phyloP scores from a whole-genome alignment of 805 yeast genomes.

The Candida ovalis region DNA sequence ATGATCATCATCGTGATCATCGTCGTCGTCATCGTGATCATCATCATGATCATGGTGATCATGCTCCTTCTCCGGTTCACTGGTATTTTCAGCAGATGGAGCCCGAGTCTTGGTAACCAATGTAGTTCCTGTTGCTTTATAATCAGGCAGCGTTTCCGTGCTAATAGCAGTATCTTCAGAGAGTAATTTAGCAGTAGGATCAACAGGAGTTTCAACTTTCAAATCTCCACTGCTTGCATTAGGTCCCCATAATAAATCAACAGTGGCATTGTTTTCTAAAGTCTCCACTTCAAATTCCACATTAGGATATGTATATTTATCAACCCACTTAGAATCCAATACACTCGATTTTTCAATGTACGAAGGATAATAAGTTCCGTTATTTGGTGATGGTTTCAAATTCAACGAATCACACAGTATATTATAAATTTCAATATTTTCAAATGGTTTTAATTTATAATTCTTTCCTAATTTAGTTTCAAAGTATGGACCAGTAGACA shows the following conservation, averaged over 20 bases:
- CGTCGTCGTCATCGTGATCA: constrained; percentile 17
- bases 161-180: constrained; percentile 6
- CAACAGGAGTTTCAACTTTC: constrained; percentile 5
- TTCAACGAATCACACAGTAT: constrained; percentile 64
- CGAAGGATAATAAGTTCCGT: constrained; percentile 42
- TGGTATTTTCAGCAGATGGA: not conserved
- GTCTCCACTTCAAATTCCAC: constrained; percentile 41
- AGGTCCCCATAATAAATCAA: constrained; percentile 39
- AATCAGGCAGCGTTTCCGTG: constrained; percentile 1
- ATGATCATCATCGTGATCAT: constrained; percentile 14
- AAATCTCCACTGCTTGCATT: not conserved
- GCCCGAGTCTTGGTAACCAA: not conserved
- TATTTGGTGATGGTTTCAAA: constrained; percentile 52
- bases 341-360: constrained; percentile 26
- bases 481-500: constrained; percentile 82
- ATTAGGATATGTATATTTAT: constrained; percentile 44
- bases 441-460: constrained; percentile 54
- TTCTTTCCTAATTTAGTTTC: constrained; percentile 28
- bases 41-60: constrained; percentile 16
- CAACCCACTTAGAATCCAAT: constrained; percentile 45
- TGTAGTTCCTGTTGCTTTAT: constrained; percentile 5
- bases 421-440: constrained; percentile 70
- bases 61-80: constrained; percentile 14
- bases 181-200: constrained; percentile 2
- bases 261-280: constrained; percentile 45